Base-by-base conservation (phyloP, 768 basidiomycete species). In the Podaxis sp. region DNA sequence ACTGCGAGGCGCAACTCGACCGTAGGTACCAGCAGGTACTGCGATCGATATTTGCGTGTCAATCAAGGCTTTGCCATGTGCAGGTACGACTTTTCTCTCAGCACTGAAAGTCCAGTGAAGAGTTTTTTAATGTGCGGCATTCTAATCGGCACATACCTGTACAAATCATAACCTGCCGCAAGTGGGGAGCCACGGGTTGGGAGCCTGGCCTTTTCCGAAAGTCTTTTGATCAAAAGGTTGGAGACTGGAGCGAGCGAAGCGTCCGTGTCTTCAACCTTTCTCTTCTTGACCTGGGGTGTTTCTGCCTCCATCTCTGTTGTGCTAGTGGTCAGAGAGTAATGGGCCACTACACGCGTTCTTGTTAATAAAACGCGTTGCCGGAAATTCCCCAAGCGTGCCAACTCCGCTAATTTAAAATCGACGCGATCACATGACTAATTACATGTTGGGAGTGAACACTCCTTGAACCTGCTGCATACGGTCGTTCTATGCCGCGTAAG, bases 111-210 rank as follows among this genome's bases (percentile, higher is more conserved):
- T 18, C 36, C 35, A 53, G 28, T 59, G 52, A 36, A 47, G 59
- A 56, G 56, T 59, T 54, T 54, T 40, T 27, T 42, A 55, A 23
- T 13, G 18, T 32, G 27, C 21, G 18, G 32, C 47, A 47, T 50
- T 50, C 64, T 32, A 63, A 61, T 54, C 38, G 27, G 64, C 47
- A 52, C 78, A n/a, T 70, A 92, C 95, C 90, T 90, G 76, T 94
- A 95, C 38, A 99, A 79, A 73, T 99, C 97, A 69, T 98, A 97
- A 4, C 97, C 97, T 0, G 97, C 97, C 1, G 96, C 84, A 52
- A 94, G 77, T 1, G 85, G 73, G 2, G 91, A 93, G 0, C 97
- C 96, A 53, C 93, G 84, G 9, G 91, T 94, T 2, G 97, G 97
- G 21, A 93, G 70, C 63, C 72, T 89, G 25, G 92, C 97, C 68